Percentiles rank a stretch among this genome's conserved stretches.
phyloP scores from a whole-genome alignment of 805 yeast species.

The Ogataea pignaliae region DNA sequence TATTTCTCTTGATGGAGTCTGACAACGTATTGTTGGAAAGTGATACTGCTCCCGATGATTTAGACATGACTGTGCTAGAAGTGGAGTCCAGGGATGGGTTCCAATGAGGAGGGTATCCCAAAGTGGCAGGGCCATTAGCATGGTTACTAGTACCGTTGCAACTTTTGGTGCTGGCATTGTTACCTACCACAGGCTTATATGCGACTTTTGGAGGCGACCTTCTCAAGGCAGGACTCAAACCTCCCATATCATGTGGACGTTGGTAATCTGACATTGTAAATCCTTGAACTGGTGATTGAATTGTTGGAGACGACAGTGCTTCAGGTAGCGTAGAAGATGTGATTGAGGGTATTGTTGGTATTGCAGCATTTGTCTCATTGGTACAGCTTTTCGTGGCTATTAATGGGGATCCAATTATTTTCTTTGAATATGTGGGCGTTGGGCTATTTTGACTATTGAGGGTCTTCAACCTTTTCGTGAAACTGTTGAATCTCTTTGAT shows the following conservation, averaged over 20 bases:
- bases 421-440: not conserved
- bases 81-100: not conserved
- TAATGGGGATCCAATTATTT: not conserved
- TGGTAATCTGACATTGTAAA: not conserved
- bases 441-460: constrained; percentile 10
- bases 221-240: too few species aligned
- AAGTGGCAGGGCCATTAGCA: not conserved
- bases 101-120: not conserved
- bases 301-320: too few species aligned
- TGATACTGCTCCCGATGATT: not conserved
- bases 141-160: not conserved
- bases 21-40: too few species aligned
- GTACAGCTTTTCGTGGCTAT: not conserved
- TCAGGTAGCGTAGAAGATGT: too few species aligned
- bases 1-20: too few species aligned
- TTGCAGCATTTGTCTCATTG: not conserved
- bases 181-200: too few species aligned
- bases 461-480: constrained; percentile 19
- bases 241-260: too few species aligned
- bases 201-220: not conserved
- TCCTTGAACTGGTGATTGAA: not conserved
- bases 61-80: not conserved
- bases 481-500: constrained; percentile 16
- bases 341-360: not conserved
- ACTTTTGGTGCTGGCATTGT: too few species aligned